Conservation (phyloP, 2,329 filamentous ascomycete species). For the Cladosporium sp. region DNA sequence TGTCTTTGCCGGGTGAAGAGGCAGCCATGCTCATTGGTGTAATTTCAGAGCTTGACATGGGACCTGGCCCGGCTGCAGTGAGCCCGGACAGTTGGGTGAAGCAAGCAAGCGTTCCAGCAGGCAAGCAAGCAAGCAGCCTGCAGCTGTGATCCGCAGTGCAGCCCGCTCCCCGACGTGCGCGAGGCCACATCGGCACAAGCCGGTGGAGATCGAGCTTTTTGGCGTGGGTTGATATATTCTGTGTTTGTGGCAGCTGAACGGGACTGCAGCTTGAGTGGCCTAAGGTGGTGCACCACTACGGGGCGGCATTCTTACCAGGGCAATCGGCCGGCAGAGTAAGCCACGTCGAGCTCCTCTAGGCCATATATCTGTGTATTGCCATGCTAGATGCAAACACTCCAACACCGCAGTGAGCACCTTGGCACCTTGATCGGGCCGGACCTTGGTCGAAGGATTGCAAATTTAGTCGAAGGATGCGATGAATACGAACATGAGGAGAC, state of each 20-base stretch:
- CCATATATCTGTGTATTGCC: too few relatives aligned
- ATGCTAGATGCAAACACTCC: too few relatives aligned
- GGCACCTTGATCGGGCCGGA: not conserved
- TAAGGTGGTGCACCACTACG: not conserved
- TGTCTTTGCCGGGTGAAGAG: not conserved
- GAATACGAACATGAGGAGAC: not conserved
- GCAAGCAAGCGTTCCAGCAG: too few relatives aligned
- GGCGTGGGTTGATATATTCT: not conserved
- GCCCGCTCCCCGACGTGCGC: not conserved
- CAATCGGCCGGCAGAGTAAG: not conserved
- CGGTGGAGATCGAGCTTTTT: slow-evolving; percentile 7
- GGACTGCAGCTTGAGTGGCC: not conserved
- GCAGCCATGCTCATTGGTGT: slow-evolving; percentile 2
- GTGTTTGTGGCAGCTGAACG: slow-evolving; percentile 2
- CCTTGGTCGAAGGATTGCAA: not conserved
- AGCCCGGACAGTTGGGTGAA: slow-evolving; percentile 8
- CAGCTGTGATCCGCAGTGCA: slow-evolving; percentile 11
- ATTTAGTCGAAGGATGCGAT: not conserved
- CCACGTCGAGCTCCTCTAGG: not conserved
- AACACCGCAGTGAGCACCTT: not conserved
- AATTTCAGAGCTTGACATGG: slow-evolving; percentile 1
- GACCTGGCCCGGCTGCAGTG: not conserved
- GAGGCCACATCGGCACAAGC: not conserved
- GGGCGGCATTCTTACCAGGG: not conserved
- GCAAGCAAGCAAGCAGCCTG: not conserved